These are phyloP conservation scores for Boechera stricta DNA, from an alignment of 345 rosid species.

Conservation along the genomic window DNA sequence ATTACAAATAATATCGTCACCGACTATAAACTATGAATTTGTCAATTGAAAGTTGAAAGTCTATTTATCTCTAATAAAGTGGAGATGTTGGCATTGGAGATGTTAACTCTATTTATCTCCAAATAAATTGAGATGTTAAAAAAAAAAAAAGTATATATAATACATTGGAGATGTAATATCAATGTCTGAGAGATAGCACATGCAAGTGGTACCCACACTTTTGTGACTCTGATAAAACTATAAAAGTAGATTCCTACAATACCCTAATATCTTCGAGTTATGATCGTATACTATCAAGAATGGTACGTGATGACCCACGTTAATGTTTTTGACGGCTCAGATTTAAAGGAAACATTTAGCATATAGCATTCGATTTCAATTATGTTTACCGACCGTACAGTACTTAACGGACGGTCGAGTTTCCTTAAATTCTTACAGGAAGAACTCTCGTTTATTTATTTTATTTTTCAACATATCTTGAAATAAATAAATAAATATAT, in stretches of 20 bases:
- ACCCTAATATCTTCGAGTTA: conserved; percentile 2
- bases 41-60: too few species aligned
- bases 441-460: neutral
- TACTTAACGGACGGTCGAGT: conserved; percentile 35
- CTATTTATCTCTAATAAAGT: too few species aligned
- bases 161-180: conserved; percentile 8
- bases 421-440: conserved; percentile 33
- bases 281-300: conserved; percentile 14
- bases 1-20: neutral
- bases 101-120: too few species aligned
- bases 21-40: neutral
- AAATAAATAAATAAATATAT: too few species aligned
- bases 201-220: conserved; percentile 34
- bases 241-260: conserved; percentile 13
- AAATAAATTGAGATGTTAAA: neutral
- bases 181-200: conserved; percentile 31
- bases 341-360: conserved; percentile 8
- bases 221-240: neutral
- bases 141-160: neutral
- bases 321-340: conserved; percentile 27
- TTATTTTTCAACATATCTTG: conserved; percentile 2
- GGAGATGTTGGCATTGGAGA: too few species aligned
- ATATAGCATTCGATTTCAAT: conserved; percentile 23
- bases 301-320: conserved; percentile 10
- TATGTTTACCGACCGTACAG: conserved; percentile 37